Base-by-base conservation (phyloP, 495 filamentous ascomycete species). In the Ramalina intermedia region DNA sequence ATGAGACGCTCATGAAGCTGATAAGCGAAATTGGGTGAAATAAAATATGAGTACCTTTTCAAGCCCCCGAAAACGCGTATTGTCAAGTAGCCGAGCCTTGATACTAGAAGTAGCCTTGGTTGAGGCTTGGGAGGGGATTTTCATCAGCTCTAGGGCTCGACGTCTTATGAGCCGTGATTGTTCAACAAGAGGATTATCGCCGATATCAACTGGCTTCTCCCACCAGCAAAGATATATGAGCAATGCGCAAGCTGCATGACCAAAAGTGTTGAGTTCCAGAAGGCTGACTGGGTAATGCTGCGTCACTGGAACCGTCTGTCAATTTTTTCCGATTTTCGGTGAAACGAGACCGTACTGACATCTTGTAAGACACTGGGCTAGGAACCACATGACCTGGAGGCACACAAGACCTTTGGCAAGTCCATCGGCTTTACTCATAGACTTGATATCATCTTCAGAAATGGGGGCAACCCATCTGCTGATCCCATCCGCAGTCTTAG, bases 251-350 rank as follows among this genome's bases (percentile, higher is more conserved):
- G 46, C 4, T 4, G 41, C 41, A 42, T 54, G 47, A 23, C 41
- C 42, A 17, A 50, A 46, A 1, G 47, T 50, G 9, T 54, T 54
- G 17, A 54, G 47, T 21, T 54, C 47, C 1, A 54, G 42, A 18
- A 54, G 20, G 37, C 47, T 50, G 35, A 54, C 49, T 9, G 52
- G 24, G 18, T 49, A 41, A 16, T 23, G 41, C 18, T 54, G 47
- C 24, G 41, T 21, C 1, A 54, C 52, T 53, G 24, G 12, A 12
- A 2, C 1, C 6, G 12, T 24, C 23, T 6, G 23, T 24, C 23
- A 24, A 3, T 0, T 24, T 24, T 6, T 24, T 23, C 4, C 23
- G 6, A 6, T 3, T 6, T 3, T 24, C 23, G 6, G 3, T 24
- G 1, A 3, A 2, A 24, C 23, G 12, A 33, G 29, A 33, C 8